phyloP scores from a whole-genome alignment of 345 rosid genomes.

The Sisymbrium irio region DNA sequence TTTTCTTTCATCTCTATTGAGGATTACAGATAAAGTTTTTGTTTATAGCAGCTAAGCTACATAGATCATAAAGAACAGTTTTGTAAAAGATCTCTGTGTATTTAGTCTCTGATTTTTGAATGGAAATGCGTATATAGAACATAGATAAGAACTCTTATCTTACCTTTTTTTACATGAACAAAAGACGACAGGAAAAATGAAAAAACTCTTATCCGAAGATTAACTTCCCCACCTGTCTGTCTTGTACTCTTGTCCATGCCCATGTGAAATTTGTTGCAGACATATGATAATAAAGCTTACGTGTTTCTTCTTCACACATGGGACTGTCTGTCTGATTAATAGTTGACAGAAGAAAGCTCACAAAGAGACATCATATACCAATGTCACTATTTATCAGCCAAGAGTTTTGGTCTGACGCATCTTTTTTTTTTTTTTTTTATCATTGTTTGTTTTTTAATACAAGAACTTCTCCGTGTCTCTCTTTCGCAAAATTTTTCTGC shows the following conservation, averaged over 20 bases:
- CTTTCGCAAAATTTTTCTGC: neutral
- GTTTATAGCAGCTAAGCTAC: neutral
- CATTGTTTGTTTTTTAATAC: neutral
- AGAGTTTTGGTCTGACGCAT: neutral
- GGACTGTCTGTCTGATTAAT: conserved; percentile 15
- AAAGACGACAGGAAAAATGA: neutral
- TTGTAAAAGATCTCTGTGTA: neutral
- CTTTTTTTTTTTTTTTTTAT: neutral
- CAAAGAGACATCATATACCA: conserved; percentile 4
- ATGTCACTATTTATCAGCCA: conserved; percentile 25
- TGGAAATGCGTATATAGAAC: neutral
- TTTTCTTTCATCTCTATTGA: neutral
- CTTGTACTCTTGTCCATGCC: conserved; percentile 2
- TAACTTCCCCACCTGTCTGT: neutral
- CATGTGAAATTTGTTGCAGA: conserved; percentile 27
- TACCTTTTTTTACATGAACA: neutral
- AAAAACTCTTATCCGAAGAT: conserved; percentile 7
- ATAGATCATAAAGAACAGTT: neutral
- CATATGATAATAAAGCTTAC: conserved; percentile 22
- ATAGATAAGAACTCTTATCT: neutral
- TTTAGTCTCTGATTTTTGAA: neutral
- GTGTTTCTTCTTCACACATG: conserved; percentile 29
- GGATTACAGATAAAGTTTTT: neutral
- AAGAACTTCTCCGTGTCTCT: conserved; percentile 8
- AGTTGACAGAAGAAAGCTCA: neutral